Base-by-base conservation (phyloP, 2,329 filamentous ascomycete species). In the Elsinoe ampelina region DNA sequence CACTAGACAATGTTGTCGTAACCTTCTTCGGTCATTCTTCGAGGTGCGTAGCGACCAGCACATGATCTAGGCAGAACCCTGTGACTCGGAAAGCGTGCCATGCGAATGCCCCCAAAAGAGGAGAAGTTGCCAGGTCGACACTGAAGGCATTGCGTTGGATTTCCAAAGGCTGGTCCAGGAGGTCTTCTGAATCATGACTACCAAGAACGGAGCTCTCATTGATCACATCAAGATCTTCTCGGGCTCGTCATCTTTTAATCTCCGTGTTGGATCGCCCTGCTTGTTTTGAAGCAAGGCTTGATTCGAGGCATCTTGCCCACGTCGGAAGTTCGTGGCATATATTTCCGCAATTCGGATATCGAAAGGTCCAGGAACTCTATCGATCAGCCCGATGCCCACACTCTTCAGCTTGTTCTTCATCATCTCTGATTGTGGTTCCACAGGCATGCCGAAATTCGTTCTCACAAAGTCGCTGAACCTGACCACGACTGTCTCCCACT, bases 401-500 rank as follows among this genome's bases (percentile, higher is more conserved):
- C 85, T 95, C 67, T 83, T 81, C 30, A 98, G 84, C 70, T 89
- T 91, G 65, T 95, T 87, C 60, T 86, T 82, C 68, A 96, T 73
- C 72, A 98, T 85, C 70, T 95, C 90, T 11, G 85, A 85, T 76
- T 97, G 92, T 32, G 93, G 93, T 74, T 97, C 91, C 4, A 96
- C 85, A 1, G 95, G 89, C 65, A 88, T 83, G 5, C 93, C 93
- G 66, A 95, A 83, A 68, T 96, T 97, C 12, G 93, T 98, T 61
- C 93, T 80, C 58, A 98, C 92, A 72, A 98, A 97, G 62, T 95
- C 89, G 64, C 85, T 86, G 80, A 91, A 93, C 60, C 86, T 87
- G 61, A 98, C 86, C 47, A 95, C 72, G n/a, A 96, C 81, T 1
- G 93, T 96, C 77, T 98, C 92, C 93, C 93, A 98, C 65, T 91